phyloP scores from a whole-genome alignment of 495 filamentous ascomycete species.

The Penicillium arizonense region DNA sequence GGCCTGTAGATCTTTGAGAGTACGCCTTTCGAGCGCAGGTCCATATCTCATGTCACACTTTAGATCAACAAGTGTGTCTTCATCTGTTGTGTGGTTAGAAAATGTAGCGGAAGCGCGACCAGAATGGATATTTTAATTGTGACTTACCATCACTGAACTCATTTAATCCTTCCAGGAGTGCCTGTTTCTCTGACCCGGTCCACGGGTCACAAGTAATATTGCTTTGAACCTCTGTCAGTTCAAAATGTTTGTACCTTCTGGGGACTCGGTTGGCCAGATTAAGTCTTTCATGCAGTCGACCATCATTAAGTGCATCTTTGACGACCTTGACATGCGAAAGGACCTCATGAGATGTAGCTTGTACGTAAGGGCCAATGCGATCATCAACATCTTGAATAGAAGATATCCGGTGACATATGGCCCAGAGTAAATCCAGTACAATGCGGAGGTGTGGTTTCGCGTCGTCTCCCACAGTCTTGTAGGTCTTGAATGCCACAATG shows the following conservation, averaged over 20 bases:
- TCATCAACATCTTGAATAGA: neutral
- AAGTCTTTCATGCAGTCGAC: neutral
- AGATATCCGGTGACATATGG: conserved; percentile 11
- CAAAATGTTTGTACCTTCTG: neutral
- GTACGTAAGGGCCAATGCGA: neutral
- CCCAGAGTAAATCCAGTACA: conserved; percentile 12
- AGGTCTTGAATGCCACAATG: conserved; percentile 21
- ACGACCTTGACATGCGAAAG: neutral
- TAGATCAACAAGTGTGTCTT: neutral
- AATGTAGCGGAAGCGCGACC: too few relatives aligned
- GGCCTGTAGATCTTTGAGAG: neutral
- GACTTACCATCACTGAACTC: neutral
- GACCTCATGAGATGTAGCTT: neutral
- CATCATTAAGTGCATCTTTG: conserved; percentile 4
- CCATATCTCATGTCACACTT: neutral
- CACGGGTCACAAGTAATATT: conserved; percentile 1
- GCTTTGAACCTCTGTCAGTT: neutral
- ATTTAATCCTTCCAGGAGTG: conserved; percentile 3
- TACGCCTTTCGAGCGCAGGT: neutral
- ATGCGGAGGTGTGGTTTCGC: conserved; percentile 6
- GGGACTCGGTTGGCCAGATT: neutral
- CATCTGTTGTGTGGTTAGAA: neutral
- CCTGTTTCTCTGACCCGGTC: neutral
- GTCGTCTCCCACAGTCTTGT: neutral
- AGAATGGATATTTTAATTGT: neutral